Percentiles rank a stretch among this genome's conserved stretches.
These are phyloP conservation scores for Saturnispora serradocipensis DNA, from an alignment of 805 yeast genomes.

Conservation along the genomic window DNA sequence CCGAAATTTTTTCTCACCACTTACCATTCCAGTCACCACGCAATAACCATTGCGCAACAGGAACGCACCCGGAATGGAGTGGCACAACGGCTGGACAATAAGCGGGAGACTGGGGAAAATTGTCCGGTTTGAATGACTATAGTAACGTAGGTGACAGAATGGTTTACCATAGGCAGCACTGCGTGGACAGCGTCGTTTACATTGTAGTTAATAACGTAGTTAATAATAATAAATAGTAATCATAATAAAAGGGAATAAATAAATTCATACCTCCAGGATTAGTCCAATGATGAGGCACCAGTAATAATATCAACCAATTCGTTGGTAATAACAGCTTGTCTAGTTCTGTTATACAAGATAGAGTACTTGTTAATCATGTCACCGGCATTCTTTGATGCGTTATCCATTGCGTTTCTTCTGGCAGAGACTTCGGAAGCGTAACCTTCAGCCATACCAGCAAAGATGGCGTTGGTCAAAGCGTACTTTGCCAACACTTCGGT, in stretches of 20 bases:
- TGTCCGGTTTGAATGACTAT: background rate
- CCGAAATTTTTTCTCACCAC: background rate
- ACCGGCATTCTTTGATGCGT: conserved; percentile 99
- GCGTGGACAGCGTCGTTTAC: background rate
- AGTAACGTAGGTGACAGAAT: background rate
- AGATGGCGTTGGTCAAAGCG: conserved; percentile 81
- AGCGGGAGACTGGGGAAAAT: background rate
- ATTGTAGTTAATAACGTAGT: background rate
- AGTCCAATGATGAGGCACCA: conserved; percentile 98
- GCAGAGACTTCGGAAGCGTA: conserved; percentile 97
- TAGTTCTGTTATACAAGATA: conserved; percentile 97
- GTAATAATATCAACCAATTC: conserved; percentile 99
- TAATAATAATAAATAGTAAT: conserved; percentile 5
- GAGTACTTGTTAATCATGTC: conserved; percentile 96
- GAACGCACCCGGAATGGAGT: background rate
- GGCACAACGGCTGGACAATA: background rate
- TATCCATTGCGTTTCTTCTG: conserved; percentile 99
- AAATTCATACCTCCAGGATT: conserved; percentile 18
- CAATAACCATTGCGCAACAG: background rate
- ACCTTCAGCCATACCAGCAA: conserved; percentile 93
- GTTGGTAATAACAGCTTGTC: conserved; percentile 99
- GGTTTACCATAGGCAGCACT: background rate
- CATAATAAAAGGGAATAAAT: conserved; percentile 9
- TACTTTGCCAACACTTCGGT: conserved; percentile 71
- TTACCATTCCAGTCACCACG: background rate